These are phyloP conservation scores for Xylaria digitata DNA, from an alignment of 2,329 filamentous ascomycete species.

Conservation along the genomic window DNA sequence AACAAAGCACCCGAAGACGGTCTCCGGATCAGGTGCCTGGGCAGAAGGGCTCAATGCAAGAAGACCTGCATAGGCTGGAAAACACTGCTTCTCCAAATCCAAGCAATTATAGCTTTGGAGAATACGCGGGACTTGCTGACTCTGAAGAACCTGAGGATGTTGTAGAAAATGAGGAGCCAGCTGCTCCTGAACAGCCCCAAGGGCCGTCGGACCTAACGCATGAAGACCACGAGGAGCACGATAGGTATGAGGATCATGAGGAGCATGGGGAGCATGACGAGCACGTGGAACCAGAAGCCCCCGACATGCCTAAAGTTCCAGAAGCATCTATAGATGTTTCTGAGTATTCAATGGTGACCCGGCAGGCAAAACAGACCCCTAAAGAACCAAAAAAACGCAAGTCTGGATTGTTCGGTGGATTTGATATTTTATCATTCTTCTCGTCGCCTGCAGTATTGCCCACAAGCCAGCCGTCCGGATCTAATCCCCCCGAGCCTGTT, in stretches of 20 bases:
- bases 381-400: slow-evolving; percentile 43
- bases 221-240: slow-evolving; percentile 9
- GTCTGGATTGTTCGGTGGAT: slow-evolving; percentile 49
- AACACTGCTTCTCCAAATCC: slow-evolving; percentile 12
- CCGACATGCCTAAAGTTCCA: slow-evolving; percentile 1
- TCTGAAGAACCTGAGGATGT: slow-evolving; percentile 23
- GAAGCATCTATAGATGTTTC: slow-evolving; percentile 46
- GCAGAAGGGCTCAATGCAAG: slow-evolving; percentile 6
- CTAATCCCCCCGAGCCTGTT: slow-evolving; percentile 30
- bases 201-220: slow-evolving; percentile 13
- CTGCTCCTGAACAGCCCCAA: slow-evolving; percentile 9
- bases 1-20: slow-evolving; percentile 22
- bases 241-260: too few species aligned
- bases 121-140: slow-evolving; percentile 22
- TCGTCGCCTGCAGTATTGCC: slow-evolving; percentile 64
- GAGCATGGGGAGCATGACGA: slow-evolving; percentile 7
- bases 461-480: slow-evolving; percentile 44
- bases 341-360: slow-evolving; percentile 60
- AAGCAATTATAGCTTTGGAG: slow-evolving; percentile 26
- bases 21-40: slow-evolving; percentile 15
- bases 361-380: slow-evolving; percentile 41
- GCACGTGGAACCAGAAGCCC: slow-evolving; percentile 19
- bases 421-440: slow-evolving; percentile 67
- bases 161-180: slow-evolving; percentile 15
- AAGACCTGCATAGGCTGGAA: not conserved